Evolutionary conservation across 495 filamentous ascomycete genomes (phyloP), one percentile per base, ranked within the genome.

Genomic region (Tuber magnatum): DNA sequence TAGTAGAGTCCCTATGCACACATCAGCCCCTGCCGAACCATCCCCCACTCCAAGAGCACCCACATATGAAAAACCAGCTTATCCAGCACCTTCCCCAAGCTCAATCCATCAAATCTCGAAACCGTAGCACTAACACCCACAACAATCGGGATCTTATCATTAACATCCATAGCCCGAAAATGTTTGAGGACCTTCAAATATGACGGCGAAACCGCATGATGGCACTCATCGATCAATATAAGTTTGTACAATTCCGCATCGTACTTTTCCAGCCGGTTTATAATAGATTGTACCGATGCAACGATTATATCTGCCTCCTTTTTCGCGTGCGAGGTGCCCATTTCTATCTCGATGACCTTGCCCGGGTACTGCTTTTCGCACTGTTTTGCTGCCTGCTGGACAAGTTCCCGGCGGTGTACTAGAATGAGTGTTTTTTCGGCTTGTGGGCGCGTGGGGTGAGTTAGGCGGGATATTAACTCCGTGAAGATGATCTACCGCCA

Each of bases 81-180:
- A 78, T 98, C 95, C 76, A 99, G 92, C 24, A 92, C 94, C 48
- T 92, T 88, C 7, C 94, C 94, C 1, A 99, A 85, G 69, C 88
- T 88, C n/a, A 97, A 85, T 0, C 95, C 95, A 84, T 99, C 95
- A 71, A 91, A 91, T 38, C 95, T 88, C 28, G 93, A 93, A 76
- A 98, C 90, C 0, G 95, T 99, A 8, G 95, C 95, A 35, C 93
- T 97, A 12, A 99, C 94, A 6, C 95, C 95, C 18, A 99, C 91
- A 10, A 98, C 85, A 24, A 90, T 86, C 24, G 93, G 93, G 6
- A 89, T 88, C 61, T 86, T 78, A 0, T 85, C 74, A 73, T 38
- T 69, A 24, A 22, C 41, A 77, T 81, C 84, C 77, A 87, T 83
- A 61, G 97, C 86, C 0, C 90, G 88, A 82, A 99, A 93, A 83